phyloP scores from a whole-genome alignment of 345 rosid genomes.

The Nasturtium officinale region DNA sequence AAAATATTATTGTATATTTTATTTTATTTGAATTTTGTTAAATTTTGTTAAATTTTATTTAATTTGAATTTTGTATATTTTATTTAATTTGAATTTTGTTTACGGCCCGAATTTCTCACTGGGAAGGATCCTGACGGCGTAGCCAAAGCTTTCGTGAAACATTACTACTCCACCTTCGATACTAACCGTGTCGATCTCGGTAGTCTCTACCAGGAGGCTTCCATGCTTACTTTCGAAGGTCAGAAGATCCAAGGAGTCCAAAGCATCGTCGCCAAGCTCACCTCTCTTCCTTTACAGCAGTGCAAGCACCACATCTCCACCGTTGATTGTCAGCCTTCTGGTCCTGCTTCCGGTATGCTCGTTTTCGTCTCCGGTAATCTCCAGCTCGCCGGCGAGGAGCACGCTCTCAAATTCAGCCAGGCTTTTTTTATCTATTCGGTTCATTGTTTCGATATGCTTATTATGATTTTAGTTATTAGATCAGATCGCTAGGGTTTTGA shows the following conservation, averaged over 20 bases:
- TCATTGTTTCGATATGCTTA: neutral
- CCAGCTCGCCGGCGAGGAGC: slow-evolving; percentile 89
- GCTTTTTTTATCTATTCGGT: neutral
- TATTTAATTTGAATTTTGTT: too few species aligned
- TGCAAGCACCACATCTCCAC: slow-evolving; percentile 84
- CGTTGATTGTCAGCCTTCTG: slow-evolving; percentile 95
- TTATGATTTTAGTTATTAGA: neutral
- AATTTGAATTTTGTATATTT: too few species aligned
- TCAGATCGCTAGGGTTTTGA: slow-evolving; percentile 17
- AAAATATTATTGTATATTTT: too few species aligned
- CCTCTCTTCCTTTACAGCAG: slow-evolving; percentile 85
- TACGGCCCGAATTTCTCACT: too few species aligned
- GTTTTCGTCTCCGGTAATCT: slow-evolving; percentile 92
- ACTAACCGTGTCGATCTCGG: slow-evolving; percentile 62
- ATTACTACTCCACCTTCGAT: slow-evolving; percentile 88
- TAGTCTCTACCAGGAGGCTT: slow-evolving; percentile 76
- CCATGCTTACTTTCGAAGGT: slow-evolving; percentile 95
- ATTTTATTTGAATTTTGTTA: too few species aligned
- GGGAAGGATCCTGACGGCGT: slow-evolving; percentile 81
- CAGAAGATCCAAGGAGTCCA: slow-evolving; percentile 85
- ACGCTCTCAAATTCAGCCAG: slow-evolving; percentile 93
- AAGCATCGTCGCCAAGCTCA: slow-evolving; percentile 82
- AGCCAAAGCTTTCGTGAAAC: slow-evolving; percentile 87
- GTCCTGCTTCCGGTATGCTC: slow-evolving; percentile 84
- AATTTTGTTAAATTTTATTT: too few species aligned